Base-by-base conservation (phyloP, 139 green algal genomes). In the Asterochloris erici region DNA sequence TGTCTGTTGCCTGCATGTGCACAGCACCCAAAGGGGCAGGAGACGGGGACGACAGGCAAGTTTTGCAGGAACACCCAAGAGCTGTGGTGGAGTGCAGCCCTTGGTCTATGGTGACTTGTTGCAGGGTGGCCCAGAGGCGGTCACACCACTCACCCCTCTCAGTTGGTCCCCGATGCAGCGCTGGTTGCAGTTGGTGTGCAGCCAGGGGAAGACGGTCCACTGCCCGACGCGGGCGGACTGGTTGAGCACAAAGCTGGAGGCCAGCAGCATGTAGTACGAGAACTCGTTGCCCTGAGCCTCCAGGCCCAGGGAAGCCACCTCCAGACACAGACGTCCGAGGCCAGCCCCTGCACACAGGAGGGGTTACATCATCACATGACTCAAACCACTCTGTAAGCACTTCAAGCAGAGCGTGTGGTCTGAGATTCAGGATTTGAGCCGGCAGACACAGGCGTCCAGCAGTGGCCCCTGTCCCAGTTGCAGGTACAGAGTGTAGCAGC, bases 261-360 rank as follows among this genome's bases (percentile, higher is more conserved):
- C 82, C 16, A 99, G 87, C 70, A 99, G 93, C 94, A 98, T 99
- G 92, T 93, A 98, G 88, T 98, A 99, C 63, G 83, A 93, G 91
- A 98, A 82, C 91, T 99, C 97, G 81, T 98, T 98, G 69, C 96
- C 96, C 84, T 96, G 87, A 4, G 89, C 90, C 60, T 91, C 86
- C 80, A 91, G 94, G 68, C 94, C 94, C 66, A 88, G 82, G 10
- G 73, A 83, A 17, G 89, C 85, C 0, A 97, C 82, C 21, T 98
- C 94, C 12, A 91, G 81, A 74, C 90, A 94, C 80, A 99, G 87
- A 19, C 97, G 86, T 0, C 84, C 97, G 47, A 99, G 85, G 24
- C 97, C 97, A 0, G 90, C 91, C 10, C 97, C 19, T 82, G 27
- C 0, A 26, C 69, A 83, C 29, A 23, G 12, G 17, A 11, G n/a